These are phyloP conservation scores for Suhomyces terraborum DNA, from an alignment of 1,139 yeast genomes.

Conservation along the genomic window DNA sequence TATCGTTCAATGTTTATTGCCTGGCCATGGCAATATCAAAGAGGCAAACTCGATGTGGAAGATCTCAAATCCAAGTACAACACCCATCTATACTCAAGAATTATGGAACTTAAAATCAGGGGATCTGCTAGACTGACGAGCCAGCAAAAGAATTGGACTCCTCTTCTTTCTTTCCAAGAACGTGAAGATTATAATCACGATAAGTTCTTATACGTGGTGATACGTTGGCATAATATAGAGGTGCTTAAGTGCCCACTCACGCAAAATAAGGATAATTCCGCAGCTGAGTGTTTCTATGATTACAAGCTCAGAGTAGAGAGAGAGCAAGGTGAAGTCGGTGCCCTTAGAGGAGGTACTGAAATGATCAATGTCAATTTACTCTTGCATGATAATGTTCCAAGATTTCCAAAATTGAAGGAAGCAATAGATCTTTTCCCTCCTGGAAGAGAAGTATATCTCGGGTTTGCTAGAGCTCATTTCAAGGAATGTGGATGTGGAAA, in stretches of 20 bases:
- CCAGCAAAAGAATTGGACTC: slow-evolving; percentile 49
- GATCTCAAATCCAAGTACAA: slow-evolving; percentile 19
- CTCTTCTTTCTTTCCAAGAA: slow-evolving; percentile 31
- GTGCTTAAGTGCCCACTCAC: slow-evolving; percentile 30
- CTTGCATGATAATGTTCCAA: slow-evolving; percentile 7
- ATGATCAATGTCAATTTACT: slow-evolving; percentile 22
- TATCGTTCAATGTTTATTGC: slow-evolving; percentile 37
- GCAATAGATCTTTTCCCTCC: slow-evolving; percentile 37
- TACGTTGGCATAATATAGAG: slow-evolving; percentile 41
- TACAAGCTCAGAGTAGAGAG: slow-evolving; percentile 20
- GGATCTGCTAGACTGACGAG: slow-evolving; percentile 23
- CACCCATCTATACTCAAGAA: slow-evolving; percentile 25
- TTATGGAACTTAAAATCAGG: slow-evolving; percentile 31
- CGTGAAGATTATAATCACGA: slow-evolving; percentile 28
- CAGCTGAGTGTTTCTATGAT: slow-evolving; percentile 31
- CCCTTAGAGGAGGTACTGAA: slow-evolving; percentile 31
- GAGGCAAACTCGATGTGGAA: slow-evolving; percentile 34
- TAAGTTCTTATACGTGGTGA: slow-evolving; percentile 34
- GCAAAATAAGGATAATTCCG: slow-evolving; percentile 10
- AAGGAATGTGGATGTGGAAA: slow-evolving; percentile 22
- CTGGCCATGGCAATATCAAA: slow-evolving; percentile 44
- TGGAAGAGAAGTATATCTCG: slow-evolving; percentile 20
- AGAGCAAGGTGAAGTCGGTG: slow-evolving; percentile 18
- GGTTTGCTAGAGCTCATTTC: slow-evolving; percentile 23
- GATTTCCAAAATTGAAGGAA: slow-evolving; percentile 6